These are phyloP conservation scores for Claviceps monticola DNA, from an alignment of 2,329 filamentous ascomycete genomes.

Conservation along the genomic window DNA sequence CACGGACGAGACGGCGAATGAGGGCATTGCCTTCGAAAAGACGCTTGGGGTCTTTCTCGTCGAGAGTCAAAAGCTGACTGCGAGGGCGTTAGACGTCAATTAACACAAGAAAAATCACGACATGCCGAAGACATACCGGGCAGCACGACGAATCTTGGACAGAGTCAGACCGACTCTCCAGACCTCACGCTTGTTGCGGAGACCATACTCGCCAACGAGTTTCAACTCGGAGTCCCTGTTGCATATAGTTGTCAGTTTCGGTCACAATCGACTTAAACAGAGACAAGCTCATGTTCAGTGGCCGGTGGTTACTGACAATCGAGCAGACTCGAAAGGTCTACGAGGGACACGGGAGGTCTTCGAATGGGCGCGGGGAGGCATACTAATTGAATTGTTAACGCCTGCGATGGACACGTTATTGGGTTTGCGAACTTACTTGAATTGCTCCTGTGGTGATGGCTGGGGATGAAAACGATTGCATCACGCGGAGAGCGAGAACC, in stretches of 20 bases:
- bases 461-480: conserved; percentile 19
- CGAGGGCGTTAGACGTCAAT: conserved; percentile 12
- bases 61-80: conserved; percentile 98
- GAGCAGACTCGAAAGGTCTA: conserved; percentile 98
- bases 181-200: conserved; percentile 99
- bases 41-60: conserved; percentile 99
- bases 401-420: background rate
- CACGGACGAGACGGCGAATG: conserved; percentile 98
- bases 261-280: conserved; percentile 85
- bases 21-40: conserved; percentile 99
- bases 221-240: conserved; percentile 97
- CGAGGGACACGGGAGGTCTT: conserved; percentile 99
- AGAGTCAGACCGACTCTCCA: conserved; percentile 99
- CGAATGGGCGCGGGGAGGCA: conserved; percentile 58
- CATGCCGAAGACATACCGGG: conserved; percentile 52
- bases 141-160: conserved; percentile 99
- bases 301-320: conserved; percentile 91
- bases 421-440: conserved; percentile 21
- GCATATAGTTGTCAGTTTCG: conserved; percentile 47
- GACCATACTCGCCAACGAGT: conserved; percentile 98
- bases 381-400: conserved; percentile 19
- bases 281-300: conserved; percentile 98
- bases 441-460: conserved; percentile 24
- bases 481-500: conserved; percentile 14
- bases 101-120: background rate